These are phyloP conservation scores for Lachnellula cervina DNA, from an alignment of 2,329 filamentous ascomycete genomes.

Conservation along the genomic window DNA sequence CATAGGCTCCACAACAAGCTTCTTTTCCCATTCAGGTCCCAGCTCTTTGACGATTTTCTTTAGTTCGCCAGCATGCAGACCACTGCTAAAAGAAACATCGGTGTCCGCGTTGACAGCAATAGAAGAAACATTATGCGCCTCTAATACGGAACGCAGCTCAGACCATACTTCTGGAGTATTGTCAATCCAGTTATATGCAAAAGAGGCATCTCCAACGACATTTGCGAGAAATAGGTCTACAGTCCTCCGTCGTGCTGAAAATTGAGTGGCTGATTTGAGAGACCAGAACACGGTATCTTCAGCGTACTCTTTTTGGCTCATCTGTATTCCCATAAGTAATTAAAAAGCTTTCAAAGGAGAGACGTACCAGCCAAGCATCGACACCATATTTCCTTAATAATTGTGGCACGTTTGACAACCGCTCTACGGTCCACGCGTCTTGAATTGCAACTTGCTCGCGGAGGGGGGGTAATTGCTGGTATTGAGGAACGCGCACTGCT, in stretches of 20 bases:
- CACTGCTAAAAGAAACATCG: constrained; percentile 43
- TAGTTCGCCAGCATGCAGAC: constrained; percentile 45
- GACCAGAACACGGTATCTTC: constrained; percentile 50
- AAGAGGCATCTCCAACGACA: constrained; percentile 27
- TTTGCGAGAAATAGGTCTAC: constrained; percentile 45
- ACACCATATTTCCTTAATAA: constrained; percentile 42
- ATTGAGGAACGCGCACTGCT: constrained; percentile 15
- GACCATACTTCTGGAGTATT: constrained; percentile 42
- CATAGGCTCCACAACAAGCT: constrained; percentile 41
- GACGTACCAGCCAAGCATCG: constrained; percentile 44
- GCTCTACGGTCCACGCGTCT: constrained; percentile 41
- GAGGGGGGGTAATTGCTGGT: constrained; percentile 38
- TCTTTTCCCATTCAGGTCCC: constrained; percentile 36
- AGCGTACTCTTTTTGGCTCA: constrained; percentile 47
- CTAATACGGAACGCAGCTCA: constrained; percentile 36
- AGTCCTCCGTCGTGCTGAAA: constrained; percentile 46
- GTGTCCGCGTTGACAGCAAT: constrained; percentile 43
- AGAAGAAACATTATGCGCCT: constrained; percentile 31
- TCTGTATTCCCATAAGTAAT: constrained; percentile 28
- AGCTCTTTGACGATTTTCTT: constrained; percentile 34
- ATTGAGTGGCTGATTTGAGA: constrained; percentile 41
- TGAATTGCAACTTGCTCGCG: constrained; percentile 41
- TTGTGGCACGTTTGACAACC: constrained; percentile 37
- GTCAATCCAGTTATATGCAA: constrained; percentile 42
- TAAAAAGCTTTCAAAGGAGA: not conserved